These are phyloP conservation scores for Hebeloma cylindrosporum DNA, from an alignment of 768 basidiomycete genomes.

Conservation along the genomic window DNA sequence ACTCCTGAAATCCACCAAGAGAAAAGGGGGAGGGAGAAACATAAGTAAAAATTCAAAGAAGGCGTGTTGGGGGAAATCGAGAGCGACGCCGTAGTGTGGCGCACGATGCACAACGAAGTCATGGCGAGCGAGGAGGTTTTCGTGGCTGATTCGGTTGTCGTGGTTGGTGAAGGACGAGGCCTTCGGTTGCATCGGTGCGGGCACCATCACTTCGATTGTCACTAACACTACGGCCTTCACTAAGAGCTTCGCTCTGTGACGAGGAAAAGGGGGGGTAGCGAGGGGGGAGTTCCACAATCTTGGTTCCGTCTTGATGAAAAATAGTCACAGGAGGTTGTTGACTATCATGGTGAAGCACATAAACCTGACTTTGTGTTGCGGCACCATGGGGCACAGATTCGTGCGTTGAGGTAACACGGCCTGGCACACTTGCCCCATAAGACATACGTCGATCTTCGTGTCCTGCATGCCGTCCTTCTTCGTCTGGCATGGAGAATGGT, in stretches of 20 bases:
- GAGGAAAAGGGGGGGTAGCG: constrained; percentile 36
- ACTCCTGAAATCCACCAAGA: too few species aligned
- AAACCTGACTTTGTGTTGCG: constrained; percentile 35
- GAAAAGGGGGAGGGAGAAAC: background rate
- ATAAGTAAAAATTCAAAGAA: background rate
- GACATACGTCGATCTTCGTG: constrained; percentile 13
- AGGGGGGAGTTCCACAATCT: constrained; percentile 62
- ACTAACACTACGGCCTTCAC: constrained; percentile 19
- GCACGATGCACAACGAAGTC: background rate
- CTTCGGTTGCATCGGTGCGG: constrained; percentile 12
- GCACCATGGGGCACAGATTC: constrained; percentile 11
- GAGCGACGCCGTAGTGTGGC: too few species aligned
- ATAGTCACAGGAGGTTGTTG: constrained; percentile 58
- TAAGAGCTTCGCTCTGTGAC: constrained; percentile 15
- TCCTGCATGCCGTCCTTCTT: constrained; percentile 26
- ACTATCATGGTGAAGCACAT: constrained; percentile 64
- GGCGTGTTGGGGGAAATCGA: too few species aligned
- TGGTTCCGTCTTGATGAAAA: constrained; percentile 52
- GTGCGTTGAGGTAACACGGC: constrained; percentile 15
- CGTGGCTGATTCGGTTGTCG: constrained; percentile 21
- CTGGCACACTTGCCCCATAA: constrained; percentile 6
- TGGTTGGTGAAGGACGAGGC: constrained; percentile 23
- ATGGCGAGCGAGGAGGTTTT: constrained; percentile 21
- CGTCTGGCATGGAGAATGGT: constrained; percentile 41
- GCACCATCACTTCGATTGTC: constrained; percentile 20